These are phyloP conservation scores for Lyophyllum shimeji DNA, from an alignment of 768 basidiomycete genomes.

Conservation along the genomic window DNA sequence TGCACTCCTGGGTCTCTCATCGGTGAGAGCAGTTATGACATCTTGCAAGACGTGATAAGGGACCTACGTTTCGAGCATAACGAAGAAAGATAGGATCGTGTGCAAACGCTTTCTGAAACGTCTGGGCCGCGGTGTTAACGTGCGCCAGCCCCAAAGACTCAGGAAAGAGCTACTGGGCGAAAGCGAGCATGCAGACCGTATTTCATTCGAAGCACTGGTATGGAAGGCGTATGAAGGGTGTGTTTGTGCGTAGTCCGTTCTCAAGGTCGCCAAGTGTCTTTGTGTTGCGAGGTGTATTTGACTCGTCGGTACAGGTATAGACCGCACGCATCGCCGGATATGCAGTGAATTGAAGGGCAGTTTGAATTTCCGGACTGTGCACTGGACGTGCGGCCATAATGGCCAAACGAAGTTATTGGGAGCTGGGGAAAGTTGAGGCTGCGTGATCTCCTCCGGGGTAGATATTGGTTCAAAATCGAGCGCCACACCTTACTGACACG, in stretches of 20 bases:
- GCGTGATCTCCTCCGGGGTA: no score
- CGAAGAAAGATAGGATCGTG: constrained; percentile 20
- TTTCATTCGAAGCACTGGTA: background rate
- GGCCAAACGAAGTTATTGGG: no score
- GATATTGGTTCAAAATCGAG: no score
- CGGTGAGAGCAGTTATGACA: background rate
- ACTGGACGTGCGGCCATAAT: no score
- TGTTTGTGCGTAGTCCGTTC: background rate
- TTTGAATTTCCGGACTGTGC: no score
- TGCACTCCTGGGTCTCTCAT: constrained; percentile 4
- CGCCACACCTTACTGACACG: no score
- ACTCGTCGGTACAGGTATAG: no score
- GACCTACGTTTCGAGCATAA: constrained; percentile 18
- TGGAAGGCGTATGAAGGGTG: background rate
- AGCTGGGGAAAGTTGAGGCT: no score
- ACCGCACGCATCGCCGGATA: no score
- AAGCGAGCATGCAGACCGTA: background rate
- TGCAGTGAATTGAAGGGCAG: no score
- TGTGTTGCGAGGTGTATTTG: background rate
- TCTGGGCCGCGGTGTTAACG: constrained; percentile 18
- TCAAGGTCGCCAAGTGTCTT: background rate
- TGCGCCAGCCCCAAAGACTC: background rate
- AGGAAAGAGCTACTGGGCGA: background rate
- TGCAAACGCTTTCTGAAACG: constrained; percentile 15
- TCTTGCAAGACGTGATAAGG: background rate